Percentiles rank a stretch among this genome's conserved stretches.
Evolutionary conservation across 1,284 basidiomycete species (phyloP).

Genomic region (Rhodotorula sp.): DNA sequence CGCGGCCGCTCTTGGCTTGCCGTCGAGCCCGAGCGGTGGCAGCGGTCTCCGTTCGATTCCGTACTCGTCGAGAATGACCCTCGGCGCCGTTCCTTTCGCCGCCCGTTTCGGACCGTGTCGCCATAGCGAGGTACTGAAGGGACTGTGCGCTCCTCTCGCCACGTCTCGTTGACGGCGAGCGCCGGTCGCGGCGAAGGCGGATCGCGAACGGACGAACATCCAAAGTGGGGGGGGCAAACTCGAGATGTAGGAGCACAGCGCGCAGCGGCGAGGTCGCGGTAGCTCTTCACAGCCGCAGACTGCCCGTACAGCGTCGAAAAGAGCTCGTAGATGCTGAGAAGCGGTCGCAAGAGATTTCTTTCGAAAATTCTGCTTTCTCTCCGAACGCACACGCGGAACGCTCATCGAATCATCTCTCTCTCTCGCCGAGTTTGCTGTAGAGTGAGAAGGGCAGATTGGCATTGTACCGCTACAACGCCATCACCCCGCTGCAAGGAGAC

Average conservation of each 20-base stretch:
- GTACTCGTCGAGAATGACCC: conserved; percentile 23
- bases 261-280: not conserved
- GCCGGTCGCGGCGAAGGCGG: not conserved
- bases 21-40: conserved; percentile 14
- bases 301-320: too few relatives aligned
- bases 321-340: too few relatives aligned
- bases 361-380: too few relatives aligned
- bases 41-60: conserved; percentile 24
- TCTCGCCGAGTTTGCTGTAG: not conserved
- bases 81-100: not conserved
- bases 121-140: not conserved
- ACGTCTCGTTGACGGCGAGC: not conserved
- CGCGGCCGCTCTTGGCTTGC: not conserved
- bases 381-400: too few relatives aligned
- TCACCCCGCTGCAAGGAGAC: not conserved
- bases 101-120: not conserved
- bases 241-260: not conserved
- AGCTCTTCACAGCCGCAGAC: too few relatives aligned
- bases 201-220: not conserved
- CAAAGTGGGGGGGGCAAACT: not conserved
- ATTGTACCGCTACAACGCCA: conserved; percentile 4
- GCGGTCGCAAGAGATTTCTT: too few relatives aligned
- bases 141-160: not conserved
- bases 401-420: not conserved
- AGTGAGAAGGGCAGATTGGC: not conserved